A percentile compares a stretch with the other conserved stretches of the same genome.
phyloP scores from a whole-genome alignment of 2,329 filamentous ascomycete genomes.

The Ciborinia camelliae region DNA sequence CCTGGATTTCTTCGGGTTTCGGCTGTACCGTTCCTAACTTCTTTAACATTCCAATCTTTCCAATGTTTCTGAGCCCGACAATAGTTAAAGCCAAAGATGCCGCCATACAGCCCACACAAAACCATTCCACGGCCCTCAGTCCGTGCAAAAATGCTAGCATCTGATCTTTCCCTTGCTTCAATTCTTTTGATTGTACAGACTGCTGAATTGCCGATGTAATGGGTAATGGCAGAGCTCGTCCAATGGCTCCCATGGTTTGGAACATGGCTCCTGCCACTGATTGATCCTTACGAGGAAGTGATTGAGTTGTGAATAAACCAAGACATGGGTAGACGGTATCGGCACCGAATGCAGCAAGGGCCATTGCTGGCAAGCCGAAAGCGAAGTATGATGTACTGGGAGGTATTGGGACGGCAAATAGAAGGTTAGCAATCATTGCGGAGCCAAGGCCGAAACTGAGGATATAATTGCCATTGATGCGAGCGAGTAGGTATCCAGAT shows the following conservation, averaged over 20 bases:
- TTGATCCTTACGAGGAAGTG: conserved; percentile 61
- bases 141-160: conserved; percentile 24
- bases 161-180: conserved; percentile 34
- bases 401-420: conserved; percentile 63
- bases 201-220: conserved; percentile 64
- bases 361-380: conserved; percentile 63
- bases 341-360: conserved; percentile 61
- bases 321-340: conserved; percentile 65
- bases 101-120: conserved; percentile 28
- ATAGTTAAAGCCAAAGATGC: conserved; percentile 20
- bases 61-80: conserved; percentile 29
- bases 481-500: conserved; percentile 31
- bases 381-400: conserved; percentile 62
- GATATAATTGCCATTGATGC: conserved; percentile 48
- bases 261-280: conserved; percentile 65
- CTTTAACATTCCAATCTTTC: conserved; percentile 33
- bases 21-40: conserved; percentile 26
- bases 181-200: conserved; percentile 52
- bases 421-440: conserved; percentile 48
- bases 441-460: conserved; percentile 47
- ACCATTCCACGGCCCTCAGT: conserved; percentile 29
- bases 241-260: conserved; percentile 63
- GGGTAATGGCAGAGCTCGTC: conserved; percentile 62
- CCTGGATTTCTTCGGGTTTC: not conserved
- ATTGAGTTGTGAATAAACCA: conserved; percentile 62